Evolutionary conservation across 345 rosid genomes (phyloP), one percentile per base, ranked within the genome.

Genomic region (Bruguiera parviflora): DNA sequence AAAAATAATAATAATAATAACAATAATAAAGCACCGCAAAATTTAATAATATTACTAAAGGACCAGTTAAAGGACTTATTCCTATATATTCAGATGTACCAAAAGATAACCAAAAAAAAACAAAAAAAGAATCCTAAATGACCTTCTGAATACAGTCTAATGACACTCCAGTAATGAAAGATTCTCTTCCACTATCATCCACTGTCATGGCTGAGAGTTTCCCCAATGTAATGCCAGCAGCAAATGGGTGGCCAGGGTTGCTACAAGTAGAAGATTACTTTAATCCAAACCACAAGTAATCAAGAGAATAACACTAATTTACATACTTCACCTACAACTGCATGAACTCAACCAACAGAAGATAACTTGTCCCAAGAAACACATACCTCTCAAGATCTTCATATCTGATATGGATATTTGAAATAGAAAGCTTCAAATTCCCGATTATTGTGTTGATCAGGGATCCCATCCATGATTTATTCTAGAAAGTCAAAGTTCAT

Each of bases 361-460:
- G 18, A 56, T 56, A 5, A 56, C 5, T 24, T 24, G 22, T 24
- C 31, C 64, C 56, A 16, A 35, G 47, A 25, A 37, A 33, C 61
- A 49, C 37, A 65, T 80, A 90, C 99, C 99, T 95, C 84, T 95
- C 99, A 69, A 84, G 82, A 79, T 95, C 99, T 77, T 95, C 99
- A 64, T 95, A 95, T 90, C 99, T 86, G 73, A 95, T 85, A 80
- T 95, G 99, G 74, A 95, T 92, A 81, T 92, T 90, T 78, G 99
- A 88, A 75, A 95, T 88, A 64, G 98, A 95, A 76, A 95, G 94
- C 85, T 90, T 95, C 82, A 95, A 78, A 81, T 95, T 95, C 75
- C 99, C 99, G 74, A 95, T 84, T 70, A 95, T 84, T 25, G 98
- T 95, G 82, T 86, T 88, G 85, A 95, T 77, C 77, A 95, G 84